These are phyloP conservation scores for Botrytis sinoallii DNA, from an alignment of 2,329 filamentous ascomycete genomes.

Conservation along the genomic window DNA sequence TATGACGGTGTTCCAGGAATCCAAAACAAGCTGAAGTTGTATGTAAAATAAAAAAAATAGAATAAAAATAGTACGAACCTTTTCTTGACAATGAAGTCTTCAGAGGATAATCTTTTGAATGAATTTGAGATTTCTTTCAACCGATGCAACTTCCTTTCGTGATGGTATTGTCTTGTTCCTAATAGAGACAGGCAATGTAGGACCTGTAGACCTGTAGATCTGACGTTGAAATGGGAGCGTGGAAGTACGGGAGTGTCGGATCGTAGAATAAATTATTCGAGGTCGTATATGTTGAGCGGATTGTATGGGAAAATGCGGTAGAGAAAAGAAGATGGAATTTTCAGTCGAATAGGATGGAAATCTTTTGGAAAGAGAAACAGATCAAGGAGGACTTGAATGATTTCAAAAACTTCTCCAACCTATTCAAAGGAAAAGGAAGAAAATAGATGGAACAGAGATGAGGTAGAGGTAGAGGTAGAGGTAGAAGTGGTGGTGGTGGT, in stretches of 20 bases:
- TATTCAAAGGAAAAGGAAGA: not conserved
- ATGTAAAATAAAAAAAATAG: not conserved
- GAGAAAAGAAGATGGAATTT: not conserved
- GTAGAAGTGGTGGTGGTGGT: not conserved
- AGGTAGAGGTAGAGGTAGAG: not conserved
- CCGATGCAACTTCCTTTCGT: not conserved
- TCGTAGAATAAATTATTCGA: not conserved
- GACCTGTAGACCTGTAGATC: conserved; percentile 1
- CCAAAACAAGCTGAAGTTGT: conserved; percentile 7
- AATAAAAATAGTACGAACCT: conserved; percentile 12
- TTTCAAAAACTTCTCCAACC: not conserved
- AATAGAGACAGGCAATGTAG: not conserved
- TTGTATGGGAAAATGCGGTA: not conserved
- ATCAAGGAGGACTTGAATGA: not conserved
- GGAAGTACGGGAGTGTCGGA: not conserved
- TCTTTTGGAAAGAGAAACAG: not conserved
- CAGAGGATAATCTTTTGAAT: conserved; percentile 3
- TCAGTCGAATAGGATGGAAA: not conserved
- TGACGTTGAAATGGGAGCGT: not conserved
- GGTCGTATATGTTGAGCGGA: not conserved
- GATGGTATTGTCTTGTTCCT: not conserved
- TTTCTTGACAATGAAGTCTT: conserved; percentile 18
- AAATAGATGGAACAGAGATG: not conserved
- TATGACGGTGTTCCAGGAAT: conserved; percentile 2
- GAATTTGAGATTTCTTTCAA: not conserved